Evolutionary conservation across 1,284 basidiomycete genomes (phyloP), one percentile per base, ranked within the genome.

Genomic region (Anthracocystis panici-leucophaei): DNA sequence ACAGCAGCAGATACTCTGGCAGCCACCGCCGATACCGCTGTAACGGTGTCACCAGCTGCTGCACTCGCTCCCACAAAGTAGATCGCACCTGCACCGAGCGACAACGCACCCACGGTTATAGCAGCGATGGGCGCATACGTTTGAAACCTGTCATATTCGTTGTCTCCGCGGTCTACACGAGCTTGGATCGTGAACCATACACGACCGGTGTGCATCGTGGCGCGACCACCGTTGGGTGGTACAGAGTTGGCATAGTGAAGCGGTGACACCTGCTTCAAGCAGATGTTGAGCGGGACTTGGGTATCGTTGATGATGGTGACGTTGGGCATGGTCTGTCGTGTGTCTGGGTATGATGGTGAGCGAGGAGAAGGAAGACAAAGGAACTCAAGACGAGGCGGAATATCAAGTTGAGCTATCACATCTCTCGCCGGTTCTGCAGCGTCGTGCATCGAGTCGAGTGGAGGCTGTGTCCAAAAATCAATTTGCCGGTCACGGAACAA

Each of bases 181-280:
- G 79, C 80, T 53, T 82, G 73, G 33, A 82, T 73, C 48, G 80
- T 82, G 63, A 82, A 82, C 76, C 76, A 82, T 11, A 80, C 80
- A 6, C 53, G 51, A 21, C 80, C 80, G 5, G 66, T 62, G 29
- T 76, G 63, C 65, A 80, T 63, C 6, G 64, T 64, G 3, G 76
- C 77, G 4, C 51, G 53, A 8, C 66, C 65, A 8, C 77, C 79
- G n/a, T 70, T 60, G 25, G 78, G 74, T 5, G 52, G 62, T 3
- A 80, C 72, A 5, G 64, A 69, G 55, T 80, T 82, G 56, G 68
- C 65, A 72, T 77, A 82, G 60, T 82, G 75, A 7, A 82, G 50
- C 14, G 80, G 80, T 9, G 79, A 80, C 5, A 82, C 65, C 48
- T 82, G 80, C 53, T 75, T 76, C 45, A 82, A 59, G 52, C 71